Evolutionary conservation across 192 early-diverging fungal species (phyloP).

Genomic region (Gigaspora rosea): DNA sequence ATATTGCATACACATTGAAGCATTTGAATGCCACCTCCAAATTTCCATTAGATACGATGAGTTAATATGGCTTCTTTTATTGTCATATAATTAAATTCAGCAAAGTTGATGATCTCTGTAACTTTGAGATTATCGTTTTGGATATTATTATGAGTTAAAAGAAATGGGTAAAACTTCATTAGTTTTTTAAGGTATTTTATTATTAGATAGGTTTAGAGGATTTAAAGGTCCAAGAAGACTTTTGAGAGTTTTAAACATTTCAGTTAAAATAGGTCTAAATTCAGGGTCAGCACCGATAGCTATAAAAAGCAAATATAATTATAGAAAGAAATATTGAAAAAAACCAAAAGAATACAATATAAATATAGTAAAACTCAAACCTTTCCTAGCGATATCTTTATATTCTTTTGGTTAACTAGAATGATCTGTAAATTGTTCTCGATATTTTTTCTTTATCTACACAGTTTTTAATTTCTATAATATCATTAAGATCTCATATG

Average conservation of each 20-base stretch:
- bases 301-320: neutral
- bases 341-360: neutral
- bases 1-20: neutral
- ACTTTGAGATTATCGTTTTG: neutral
- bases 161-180: no score
- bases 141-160: neutral
- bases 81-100: slow-evolving; percentile 4
- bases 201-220: neutral
- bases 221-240: neutral
- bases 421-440: neutral
- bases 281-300: neutral
- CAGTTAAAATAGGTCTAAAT: neutral
- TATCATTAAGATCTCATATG: neutral
- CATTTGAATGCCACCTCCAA: neutral
- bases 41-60: neutral
- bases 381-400: neutral
- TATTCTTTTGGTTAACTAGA: neutral
- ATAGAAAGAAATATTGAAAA: neutral
- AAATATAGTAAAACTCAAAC: neutral
- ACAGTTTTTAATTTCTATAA: neutral
- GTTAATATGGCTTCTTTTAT: neutral
- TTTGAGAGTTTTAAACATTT: neutral
- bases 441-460: neutral
- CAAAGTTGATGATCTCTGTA: neutral
- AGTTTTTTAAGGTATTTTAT: neutral